Base-by-base conservation (phyloP, 257 asterid genomes). In the Capsicum pubescens region DNA sequence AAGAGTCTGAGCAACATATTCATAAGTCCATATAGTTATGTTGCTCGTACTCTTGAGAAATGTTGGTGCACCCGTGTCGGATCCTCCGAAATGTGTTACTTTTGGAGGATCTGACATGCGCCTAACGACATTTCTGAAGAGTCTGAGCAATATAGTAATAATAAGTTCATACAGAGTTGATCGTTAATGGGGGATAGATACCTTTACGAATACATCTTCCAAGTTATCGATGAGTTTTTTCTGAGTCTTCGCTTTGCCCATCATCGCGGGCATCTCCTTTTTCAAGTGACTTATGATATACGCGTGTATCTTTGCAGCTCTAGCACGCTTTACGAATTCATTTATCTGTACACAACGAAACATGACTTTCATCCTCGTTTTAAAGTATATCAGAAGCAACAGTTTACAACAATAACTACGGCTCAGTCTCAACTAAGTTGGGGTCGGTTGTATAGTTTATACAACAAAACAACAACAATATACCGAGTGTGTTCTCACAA, bases 231-330 rank as follows among this genome's bases (percentile, higher is more conserved):
- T 86, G 77, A 93, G 98, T 86, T 87, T 92, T 86, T 96, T 97
- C 82, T 94, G 98, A 3, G 97, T 63, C 93, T 96, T 94, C 7
- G 98, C 93, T 88, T 96, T 96, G 86, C 99, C 99, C 93, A 96
- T 93, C 98, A 96, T 92, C 19, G 97, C 94, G 80, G 99, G 99
- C 98, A 96, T 96, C 85, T 95, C 98, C 88, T 87, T 92, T 88
- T 86, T 96, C 82, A 96, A 88, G 88, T 96, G 99, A 83, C 97
- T 87, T 66, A 93, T 93, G 2, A 96, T 94, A 87, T 90, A 93
- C 83, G 98, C 93, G 87, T 96, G 99, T 67, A 94, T 93, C 89
- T 96, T 96, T 59, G 97, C 99, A 67, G 98, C 98, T 91, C 98
- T 89, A 36, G 98, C 95, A 17, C 99, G 98, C 86, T 96, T 96